Base-by-base conservation (phyloP, 1,284 basidiomycete genomes). In the Heterobasidion irregulare region DNA sequence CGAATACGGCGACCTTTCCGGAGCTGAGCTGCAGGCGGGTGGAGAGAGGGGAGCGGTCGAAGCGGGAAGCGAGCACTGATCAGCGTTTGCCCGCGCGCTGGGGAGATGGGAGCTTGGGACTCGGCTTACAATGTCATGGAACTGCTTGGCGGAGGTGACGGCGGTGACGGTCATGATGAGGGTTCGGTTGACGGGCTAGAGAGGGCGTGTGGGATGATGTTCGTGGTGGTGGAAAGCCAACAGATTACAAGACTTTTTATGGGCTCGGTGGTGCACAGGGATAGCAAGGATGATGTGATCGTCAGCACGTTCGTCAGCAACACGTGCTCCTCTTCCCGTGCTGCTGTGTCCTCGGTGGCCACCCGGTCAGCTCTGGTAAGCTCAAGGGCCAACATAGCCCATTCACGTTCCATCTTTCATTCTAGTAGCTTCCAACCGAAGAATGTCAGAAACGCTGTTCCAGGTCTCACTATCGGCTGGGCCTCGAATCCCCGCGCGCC, bases 1-100 rank as follows among this genome's bases (percentile, higher is more conserved):
- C 87, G 65, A 93, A 79, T 53, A 92, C 72, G 63, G 80, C 75
- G 58, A 77, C 73, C 64, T 78, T 78, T 62, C 77, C 77, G 54
- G 76, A 70, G 63, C 74, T 75, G 64, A 86, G 85, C 88, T 90
- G 8, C 7, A n/a, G 18, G 32, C 18, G 18, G 16, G 16, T n/a
- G 13, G 32, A 41, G 1, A 13, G 32, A 32, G 34, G n/a, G 8
- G 15, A 7, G 26, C 1, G 9, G 15, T 2, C 15, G 15, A 18
- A 26, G 26, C 19, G 32, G 19, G 3, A 43, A 8, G 41, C 19
- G 32, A 36, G 19, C n/a, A 53, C 18, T 41, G 38, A 41, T 41
- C n/a, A 41, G n/a, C n/a, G 2, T 7, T 41, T n/a, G 38, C n/a
- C 38, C 6, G 6, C 38, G 38, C 38, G 32, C 26, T 16, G 34